Conservation (phyloP, 1,284 basidiomycete species). For the Irpex rosettiformis region DNA sequence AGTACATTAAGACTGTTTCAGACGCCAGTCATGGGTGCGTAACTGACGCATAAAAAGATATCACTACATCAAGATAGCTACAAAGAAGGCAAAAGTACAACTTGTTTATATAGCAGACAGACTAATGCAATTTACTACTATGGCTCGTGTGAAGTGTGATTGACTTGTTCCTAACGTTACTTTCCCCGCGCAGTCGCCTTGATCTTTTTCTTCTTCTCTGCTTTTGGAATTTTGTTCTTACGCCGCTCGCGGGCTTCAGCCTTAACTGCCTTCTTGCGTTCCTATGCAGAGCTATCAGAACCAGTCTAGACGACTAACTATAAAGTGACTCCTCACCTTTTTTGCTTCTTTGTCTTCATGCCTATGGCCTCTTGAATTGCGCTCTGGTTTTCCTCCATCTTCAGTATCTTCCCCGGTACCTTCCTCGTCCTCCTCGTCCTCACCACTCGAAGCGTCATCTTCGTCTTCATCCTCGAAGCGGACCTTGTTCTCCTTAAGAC, state of each 20-base stretch:
- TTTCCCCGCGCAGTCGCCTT: conserved; percentile 47
- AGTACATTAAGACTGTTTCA: conserved; percentile 81
- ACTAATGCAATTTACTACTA: no score
- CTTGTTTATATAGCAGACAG: conserved; percentile 4
- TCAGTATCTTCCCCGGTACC: conserved; percentile 25
- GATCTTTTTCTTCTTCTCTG: conserved; percentile 84
- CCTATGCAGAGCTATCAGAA: conserved; percentile 41
- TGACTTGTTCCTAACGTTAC: not conserved
- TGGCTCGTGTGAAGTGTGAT: not conserved
- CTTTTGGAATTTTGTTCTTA: conserved; percentile 91
- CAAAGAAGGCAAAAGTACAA: conserved; percentile 11
- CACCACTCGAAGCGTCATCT: conserved; percentile 22
- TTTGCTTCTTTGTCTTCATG: conserved; percentile 92
- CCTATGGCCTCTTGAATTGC: conserved; percentile 75
- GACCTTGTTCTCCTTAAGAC: conserved; percentile 8
- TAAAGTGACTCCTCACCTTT: conserved; percentile 52
- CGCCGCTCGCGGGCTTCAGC: conserved; percentile 85
- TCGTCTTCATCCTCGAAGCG: conserved; percentile 14
- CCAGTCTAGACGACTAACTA: conserved; percentile 7
- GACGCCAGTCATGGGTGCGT: conserved; percentile 90
- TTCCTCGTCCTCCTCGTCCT: conserved; percentile 34
- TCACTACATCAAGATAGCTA: not conserved
- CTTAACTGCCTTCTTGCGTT: conserved; percentile 87
- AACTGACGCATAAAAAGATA: conserved; percentile 63
- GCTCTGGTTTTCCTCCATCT: conserved; percentile 42